Evolutionary conservation across 495 filamentous ascomycete species (phyloP).

Genomic region (Monascus purpureus): DNA sequence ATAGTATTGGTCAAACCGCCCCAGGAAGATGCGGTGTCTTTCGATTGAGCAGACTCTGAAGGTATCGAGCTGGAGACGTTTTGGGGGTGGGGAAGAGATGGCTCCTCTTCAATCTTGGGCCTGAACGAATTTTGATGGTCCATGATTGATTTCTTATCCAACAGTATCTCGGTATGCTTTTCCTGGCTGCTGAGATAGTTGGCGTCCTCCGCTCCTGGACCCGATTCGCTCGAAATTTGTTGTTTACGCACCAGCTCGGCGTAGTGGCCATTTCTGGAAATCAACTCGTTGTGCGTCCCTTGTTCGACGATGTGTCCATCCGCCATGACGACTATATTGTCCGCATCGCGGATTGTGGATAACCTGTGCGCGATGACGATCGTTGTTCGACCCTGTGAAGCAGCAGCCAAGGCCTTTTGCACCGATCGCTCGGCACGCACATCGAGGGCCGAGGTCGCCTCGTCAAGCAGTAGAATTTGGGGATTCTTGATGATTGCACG

Average conservation of each 20-base stretch:
- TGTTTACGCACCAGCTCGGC: constrained; percentile 48
- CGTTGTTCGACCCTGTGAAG: constrained; percentile 18
- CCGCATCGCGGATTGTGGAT: constrained; percentile 30
- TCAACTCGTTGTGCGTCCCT: constrained; percentile 24
- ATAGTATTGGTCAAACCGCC: no score
- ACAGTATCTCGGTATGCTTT: no score
- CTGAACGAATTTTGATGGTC: no score
- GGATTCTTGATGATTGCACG: constrained; percentile 24
- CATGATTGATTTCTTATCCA: no score
- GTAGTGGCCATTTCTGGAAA: constrained; percentile 23
- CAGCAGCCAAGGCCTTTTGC: constrained; percentile 11
- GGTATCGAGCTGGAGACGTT: no score
- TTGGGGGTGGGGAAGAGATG: no score
- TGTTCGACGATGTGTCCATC: constrained; percentile 28
- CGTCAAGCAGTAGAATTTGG: constrained; percentile 34
- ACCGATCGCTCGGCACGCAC: constrained; percentile 19
- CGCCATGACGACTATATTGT: constrained; percentile 30
- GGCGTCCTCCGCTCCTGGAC: constrained; percentile 39
- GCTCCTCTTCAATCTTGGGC: no score
- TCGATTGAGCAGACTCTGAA: no score
- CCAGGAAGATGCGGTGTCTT: no score
- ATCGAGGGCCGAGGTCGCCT: constrained; percentile 41
- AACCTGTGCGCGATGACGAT: constrained; percentile 33
- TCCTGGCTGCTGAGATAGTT: background rate
- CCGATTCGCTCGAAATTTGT: constrained; percentile 41